Conservation (phyloP, 768 basidiomycete species). For the Phaffia australis region DNA sequence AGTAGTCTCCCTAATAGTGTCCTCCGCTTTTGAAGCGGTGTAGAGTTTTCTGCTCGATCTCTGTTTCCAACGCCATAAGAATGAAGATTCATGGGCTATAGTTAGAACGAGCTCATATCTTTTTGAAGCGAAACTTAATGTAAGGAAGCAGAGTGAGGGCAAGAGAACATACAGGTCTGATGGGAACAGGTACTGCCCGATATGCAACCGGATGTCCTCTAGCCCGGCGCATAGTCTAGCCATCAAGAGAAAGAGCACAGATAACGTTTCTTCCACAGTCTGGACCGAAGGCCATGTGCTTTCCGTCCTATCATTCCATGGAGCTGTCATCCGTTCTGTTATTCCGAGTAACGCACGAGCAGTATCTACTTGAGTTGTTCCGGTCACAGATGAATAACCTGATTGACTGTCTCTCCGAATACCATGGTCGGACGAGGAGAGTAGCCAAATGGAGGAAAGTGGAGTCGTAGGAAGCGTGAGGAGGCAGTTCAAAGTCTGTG, state of each 20-base stretch:
- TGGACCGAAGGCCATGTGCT: constrained; percentile 43
- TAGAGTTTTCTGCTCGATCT: constrained; percentile 53
- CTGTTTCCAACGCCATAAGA: constrained; percentile 30
- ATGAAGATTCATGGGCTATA: neutral
- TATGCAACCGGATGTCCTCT: constrained; percentile 47
- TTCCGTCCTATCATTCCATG: constrained; percentile 40
- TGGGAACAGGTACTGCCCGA: constrained; percentile 64
- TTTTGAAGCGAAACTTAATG: no score
- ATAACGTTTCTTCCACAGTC: constrained; percentile 62
- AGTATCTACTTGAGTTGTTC: neutral
- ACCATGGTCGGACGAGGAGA: neutral
- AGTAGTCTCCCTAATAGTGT: constrained; percentile 70
- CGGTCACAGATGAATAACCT: constrained; percentile 1
- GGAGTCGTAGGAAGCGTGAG: constrained; percentile 63
- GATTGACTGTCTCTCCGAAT: neutral
- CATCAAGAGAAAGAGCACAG: constrained; percentile 65
- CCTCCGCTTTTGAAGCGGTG: constrained; percentile 58
- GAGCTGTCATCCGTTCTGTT: neutral
- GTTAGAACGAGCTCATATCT: neutral
- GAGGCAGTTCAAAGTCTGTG: constrained; percentile 69
- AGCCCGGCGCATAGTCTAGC: constrained; percentile 59
- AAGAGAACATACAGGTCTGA: constrained; percentile 46
- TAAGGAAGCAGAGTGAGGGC: neutral
- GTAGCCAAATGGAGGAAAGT: constrained; percentile 50
- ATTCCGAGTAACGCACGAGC: neutral